A percentile compares a stretch with the other conserved stretches of the same genome.
These are phyloP conservation scores for Neurospora sp. DNA, from an alignment of 495 filamentous ascomycete species.

Conservation along the genomic window DNA sequence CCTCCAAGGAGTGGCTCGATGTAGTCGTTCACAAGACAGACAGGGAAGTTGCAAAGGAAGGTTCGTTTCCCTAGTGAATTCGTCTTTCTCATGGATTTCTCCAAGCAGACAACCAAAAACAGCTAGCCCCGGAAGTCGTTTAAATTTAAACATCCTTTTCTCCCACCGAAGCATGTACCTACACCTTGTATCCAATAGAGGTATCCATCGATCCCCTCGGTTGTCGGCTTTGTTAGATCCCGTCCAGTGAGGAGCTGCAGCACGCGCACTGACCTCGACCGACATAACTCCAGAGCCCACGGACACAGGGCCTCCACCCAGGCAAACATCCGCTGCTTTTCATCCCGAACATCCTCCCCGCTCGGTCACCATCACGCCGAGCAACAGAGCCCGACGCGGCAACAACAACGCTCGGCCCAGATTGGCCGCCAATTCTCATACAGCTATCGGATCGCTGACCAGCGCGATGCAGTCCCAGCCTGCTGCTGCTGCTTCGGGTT, in stretches of 20 bases:
- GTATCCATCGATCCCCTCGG: background rate
- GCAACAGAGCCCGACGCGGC: background rate
- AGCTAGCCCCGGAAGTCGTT: background rate
- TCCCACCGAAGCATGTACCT: background rate
- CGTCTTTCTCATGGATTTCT: background rate
- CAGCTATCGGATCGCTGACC: background rate
- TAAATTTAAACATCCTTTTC: background rate
- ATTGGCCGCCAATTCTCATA: background rate
- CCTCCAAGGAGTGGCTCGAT: background rate
- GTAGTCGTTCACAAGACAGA: background rate
- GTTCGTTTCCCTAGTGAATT: background rate
- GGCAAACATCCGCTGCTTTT: background rate
- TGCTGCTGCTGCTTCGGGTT: background rate
- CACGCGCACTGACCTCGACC: background rate
- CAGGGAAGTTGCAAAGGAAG: background rate
- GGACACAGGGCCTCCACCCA: background rate
- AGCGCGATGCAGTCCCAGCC: slow-evolving; percentile 19
- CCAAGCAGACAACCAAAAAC: background rate
- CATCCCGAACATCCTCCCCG: background rate
- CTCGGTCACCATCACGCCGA: background rate
- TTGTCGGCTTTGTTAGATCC: background rate
- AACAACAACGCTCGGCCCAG: background rate
- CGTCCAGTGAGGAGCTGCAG: background rate
- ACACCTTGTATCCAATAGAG: background rate
- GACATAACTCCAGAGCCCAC: background rate